Base-by-base conservation (phyloP, 2,329 filamentous ascomycete species). In the Diplodia corticola region DNA sequence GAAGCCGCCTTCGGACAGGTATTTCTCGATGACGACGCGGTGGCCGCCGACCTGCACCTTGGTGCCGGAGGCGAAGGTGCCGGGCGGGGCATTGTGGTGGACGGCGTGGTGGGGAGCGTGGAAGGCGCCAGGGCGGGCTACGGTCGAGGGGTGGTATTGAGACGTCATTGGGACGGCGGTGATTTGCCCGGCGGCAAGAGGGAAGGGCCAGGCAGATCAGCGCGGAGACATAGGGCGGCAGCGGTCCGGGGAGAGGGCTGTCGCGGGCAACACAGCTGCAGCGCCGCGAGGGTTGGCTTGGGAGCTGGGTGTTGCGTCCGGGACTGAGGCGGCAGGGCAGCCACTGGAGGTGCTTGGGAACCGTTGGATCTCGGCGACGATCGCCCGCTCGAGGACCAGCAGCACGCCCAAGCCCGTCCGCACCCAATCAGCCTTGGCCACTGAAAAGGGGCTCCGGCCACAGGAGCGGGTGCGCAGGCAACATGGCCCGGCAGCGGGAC, bases 1-100 rank as follows among this genome's bases (percentile, higher is more conserved):
- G 76, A 99, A 99, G 48, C 95, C 95, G 71, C 95, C 95, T 81
- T 99, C 95, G 69, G 95, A 98, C 57, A 99, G 89, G 80, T 99
- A 99, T 78, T 94, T 95, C 76, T 97, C 93, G 71, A 99, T 96
- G 61, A 96, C 86, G 68, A 98, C 93, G 70, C 93, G 89, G 78
- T 99, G 95, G 76, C 86, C 88, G 76, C 95, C 95, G 66, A 97
- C 92, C 77, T 97, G 93, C 74, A 99, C 96, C 84, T 98, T 97
- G 69, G 95, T 99, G 50, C 94, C 94, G 6, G 95, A 89, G 63
- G 90, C 82, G 78, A 99, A 98, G 68, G 94, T 98, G 71, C 95
- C 95, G 17, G 80, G 78, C 22, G 81, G 81, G 35, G 77, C 78
- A 74, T 77, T 74, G 68, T 73, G 71, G 70, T 68, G 74, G 68